Conservation (phyloP, 257 asterid species). For the Ehretia macrophylla region DNA sequence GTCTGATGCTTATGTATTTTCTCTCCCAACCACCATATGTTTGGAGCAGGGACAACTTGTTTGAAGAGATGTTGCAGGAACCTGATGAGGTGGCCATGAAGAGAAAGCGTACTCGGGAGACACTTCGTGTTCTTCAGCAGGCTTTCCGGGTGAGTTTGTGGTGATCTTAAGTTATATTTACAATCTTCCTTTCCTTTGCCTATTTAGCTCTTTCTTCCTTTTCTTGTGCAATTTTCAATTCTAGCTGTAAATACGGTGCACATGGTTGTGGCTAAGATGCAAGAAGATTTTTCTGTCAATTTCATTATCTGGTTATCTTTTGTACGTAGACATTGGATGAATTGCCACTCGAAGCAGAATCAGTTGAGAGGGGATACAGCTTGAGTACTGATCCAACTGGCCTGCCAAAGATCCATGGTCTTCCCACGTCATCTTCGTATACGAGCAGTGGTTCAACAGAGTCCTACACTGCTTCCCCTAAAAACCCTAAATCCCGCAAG, state of each 20-base stretch:
- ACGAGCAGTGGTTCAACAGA: slow-evolving; percentile 51
- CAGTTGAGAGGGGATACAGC: slow-evolving; percentile 88
- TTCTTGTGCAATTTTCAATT: no score
- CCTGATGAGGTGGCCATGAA: slow-evolving; percentile 85
- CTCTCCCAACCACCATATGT: slow-evolving; percentile 3
- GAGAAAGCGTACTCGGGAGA: slow-evolving; percentile 90
- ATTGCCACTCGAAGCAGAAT: slow-evolving; percentile 86
- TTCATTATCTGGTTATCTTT: not conserved
- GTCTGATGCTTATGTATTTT: no score
- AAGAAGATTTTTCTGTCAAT: not conserved
- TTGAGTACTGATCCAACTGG: slow-evolving; percentile 70
- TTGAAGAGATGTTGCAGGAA: slow-evolving; percentile 95
- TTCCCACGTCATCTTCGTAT: slow-evolving; percentile 72
- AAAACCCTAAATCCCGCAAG: slow-evolving; percentile 50
- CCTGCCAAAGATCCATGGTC: slow-evolving; percentile 86
- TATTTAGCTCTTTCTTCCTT: not conserved
- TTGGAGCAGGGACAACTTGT: slow-evolving; percentile 70
- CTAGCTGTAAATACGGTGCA: no score
- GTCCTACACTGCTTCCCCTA: slow-evolving; percentile 54
- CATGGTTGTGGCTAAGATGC: no score
- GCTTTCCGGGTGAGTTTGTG: slow-evolving; percentile 73
- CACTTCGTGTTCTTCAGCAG: slow-evolving; percentile 83
- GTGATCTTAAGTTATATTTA: not conserved
- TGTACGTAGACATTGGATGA: slow-evolving; percentile 54
- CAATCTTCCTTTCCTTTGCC: not conserved